Evolutionary conservation across 306 rosid genomes (phyloP).

Genomic region (Lathyrus aphaca): DNA sequence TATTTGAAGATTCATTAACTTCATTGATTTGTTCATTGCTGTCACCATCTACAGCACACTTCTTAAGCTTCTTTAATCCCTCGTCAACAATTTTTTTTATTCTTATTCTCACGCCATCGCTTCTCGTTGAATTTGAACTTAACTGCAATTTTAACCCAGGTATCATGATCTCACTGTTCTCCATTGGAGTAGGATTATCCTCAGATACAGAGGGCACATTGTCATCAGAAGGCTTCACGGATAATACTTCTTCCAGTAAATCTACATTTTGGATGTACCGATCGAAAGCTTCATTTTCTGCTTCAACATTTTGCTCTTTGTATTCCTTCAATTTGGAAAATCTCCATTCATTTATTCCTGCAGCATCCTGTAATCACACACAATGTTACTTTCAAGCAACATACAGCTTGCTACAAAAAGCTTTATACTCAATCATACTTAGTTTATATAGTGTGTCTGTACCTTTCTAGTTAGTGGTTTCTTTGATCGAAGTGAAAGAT

Average conservation of each 20-base stretch:
- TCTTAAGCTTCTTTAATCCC: constrained; percentile 67
- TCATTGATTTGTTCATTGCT: constrained; percentile 52
- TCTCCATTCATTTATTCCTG: constrained; percentile 89
- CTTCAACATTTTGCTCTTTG: constrained; percentile 71
- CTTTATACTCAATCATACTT: constrained; percentile 8
- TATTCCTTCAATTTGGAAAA: constrained; percentile 83
- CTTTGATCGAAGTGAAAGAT: constrained; percentile 70
- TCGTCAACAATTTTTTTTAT: constrained; percentile 69
- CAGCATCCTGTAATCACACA: constrained; percentile 77
- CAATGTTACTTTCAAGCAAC: constrained; percentile 38
- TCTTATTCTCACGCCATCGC: constrained; percentile 60
- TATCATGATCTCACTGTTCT: constrained; percentile 50
- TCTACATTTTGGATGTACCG: constrained; percentile 82
- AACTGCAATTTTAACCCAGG: constrained; percentile 67
- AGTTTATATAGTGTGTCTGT: constrained; percentile 27
- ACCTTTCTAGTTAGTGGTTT: constrained; percentile 95
- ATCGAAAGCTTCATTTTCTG: constrained; percentile 84
- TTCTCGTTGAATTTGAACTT: constrained; percentile 61
- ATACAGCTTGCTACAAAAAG: constrained; percentile 22
- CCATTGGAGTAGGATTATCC: constrained; percentile 45
- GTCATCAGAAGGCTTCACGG: constrained; percentile 57
- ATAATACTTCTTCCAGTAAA: constrained; percentile 81
- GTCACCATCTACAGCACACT: constrained; percentile 43
- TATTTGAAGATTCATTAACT: constrained; percentile 51
- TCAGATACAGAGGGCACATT: constrained; percentile 49